phyloP scores from a whole-genome alignment of 495 filamentous ascomycete species.

The Hypoxylon subgilvum region DNA sequence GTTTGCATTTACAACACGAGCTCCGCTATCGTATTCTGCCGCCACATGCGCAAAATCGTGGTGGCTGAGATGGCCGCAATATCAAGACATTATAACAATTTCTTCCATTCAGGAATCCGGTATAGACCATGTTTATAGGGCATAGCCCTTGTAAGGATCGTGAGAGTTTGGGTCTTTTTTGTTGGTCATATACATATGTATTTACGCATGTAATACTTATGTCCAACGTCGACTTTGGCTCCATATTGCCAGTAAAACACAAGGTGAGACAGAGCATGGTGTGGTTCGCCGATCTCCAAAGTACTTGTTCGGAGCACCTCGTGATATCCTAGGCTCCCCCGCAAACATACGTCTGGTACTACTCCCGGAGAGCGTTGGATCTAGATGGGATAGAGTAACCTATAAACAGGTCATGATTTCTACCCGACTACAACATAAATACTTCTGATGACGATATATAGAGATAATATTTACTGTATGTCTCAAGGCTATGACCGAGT shows the following conservation, averaged over 20 bases:
- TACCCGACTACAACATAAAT: background rate
- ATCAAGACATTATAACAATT: background rate
- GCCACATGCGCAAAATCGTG: conserved; percentile 17
- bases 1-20: conserved; percentile 36
- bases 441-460: background rate
- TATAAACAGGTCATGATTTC: conserved; percentile 17
- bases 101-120: conserved; percentile 5
- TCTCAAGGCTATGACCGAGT: background rate
- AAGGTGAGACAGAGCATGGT: conserved; percentile 22
- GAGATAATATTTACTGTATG: background rate
- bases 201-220: conserved; percentile 11
- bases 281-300: conserved; percentile 33
- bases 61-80: conserved; percentile 12
- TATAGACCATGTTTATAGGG: too few species aligned
- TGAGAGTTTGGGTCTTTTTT: too few species aligned
- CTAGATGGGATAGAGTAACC: too few species aligned
- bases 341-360: too few species aligned
- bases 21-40: conserved; percentile 20
- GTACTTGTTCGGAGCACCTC: conserved; percentile 12
- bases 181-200: too few species aligned
- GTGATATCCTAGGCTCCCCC: conserved; percentile 12
- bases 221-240: conserved; percentile 1
- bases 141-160: too few species aligned
- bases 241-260: conserved; percentile 34
- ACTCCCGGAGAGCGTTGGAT: too few species aligned